Evolutionary conservation across 2,329 filamentous ascomycete species (phyloP).

Genomic region (Stenocarpella maydis): DNA sequence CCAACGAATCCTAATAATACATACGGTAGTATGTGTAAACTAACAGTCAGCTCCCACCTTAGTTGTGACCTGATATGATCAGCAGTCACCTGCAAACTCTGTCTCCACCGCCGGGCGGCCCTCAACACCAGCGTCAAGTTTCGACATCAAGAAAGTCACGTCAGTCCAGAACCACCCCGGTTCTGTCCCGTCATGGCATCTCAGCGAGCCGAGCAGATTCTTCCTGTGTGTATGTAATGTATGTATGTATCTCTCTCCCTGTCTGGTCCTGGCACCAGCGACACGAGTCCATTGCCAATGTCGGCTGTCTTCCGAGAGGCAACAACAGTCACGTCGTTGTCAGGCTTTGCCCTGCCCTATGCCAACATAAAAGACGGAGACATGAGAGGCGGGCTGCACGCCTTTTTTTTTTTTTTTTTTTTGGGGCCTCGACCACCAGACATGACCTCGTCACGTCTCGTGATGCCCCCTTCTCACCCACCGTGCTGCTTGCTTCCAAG

Average conservation of each 20-base stretch:
- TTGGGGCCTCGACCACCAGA: slow-evolving; percentile 2
- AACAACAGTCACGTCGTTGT: not conserved
- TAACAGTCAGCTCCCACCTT: too few relatives aligned
- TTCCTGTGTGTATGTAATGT: too few relatives aligned
- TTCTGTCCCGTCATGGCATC: not conserved
- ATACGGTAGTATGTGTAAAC: too few relatives aligned
- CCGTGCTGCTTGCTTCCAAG: too few relatives aligned
- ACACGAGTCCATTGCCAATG: slow-evolving; percentile 2
- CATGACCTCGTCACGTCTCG: not conserved
- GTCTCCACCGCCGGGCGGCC: too few relatives aligned
- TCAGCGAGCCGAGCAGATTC: not conserved
- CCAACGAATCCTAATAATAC: slow-evolving; percentile 5
- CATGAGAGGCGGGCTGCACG: not conserved
- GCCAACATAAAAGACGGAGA: not conserved
- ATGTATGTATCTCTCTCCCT: not conserved
- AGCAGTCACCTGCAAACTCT: too few relatives aligned
- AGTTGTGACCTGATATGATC: too few relatives aligned
- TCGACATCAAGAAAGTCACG: too few relatives aligned
- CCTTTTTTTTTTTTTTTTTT: too few relatives aligned
- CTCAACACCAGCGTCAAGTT: too few relatives aligned
- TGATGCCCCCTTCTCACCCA: not conserved
- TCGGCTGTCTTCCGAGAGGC: slow-evolving; percentile 17
- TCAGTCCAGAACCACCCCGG: too few relatives aligned
- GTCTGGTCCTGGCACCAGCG: not conserved
- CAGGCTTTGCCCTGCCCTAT: not conserved